Percentiles rank a stretch among this genome's conserved stretches.
These are phyloP conservation scores for Dothiorella sarmentorum DNA, from an alignment of 2,329 filamentous ascomycete genomes.

Conservation along the genomic window DNA sequence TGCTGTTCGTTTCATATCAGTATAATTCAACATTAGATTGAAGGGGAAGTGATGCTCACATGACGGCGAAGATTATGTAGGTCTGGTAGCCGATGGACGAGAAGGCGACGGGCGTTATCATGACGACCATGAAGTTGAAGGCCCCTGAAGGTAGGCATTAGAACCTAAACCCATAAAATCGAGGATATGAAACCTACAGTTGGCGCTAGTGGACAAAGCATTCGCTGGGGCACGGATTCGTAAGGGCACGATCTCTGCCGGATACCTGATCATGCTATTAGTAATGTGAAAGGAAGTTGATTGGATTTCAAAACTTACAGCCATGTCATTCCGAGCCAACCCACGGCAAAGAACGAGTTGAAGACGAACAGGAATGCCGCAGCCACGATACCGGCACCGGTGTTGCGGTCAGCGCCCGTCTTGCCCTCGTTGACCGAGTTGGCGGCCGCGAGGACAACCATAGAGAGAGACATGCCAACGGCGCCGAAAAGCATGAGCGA, in stretches of 20 bases:
- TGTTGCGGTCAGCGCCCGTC: constrained; percentile 6
- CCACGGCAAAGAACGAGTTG: constrained; percentile 87
- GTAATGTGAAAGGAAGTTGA: constrained; percentile 16
- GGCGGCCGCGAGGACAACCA: constrained; percentile 34
- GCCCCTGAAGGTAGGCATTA: too few species aligned
- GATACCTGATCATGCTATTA: constrained; percentile 28
- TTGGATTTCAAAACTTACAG: background rate
- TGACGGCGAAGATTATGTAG: constrained; percentile 56
- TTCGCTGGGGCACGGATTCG: constrained; percentile 86
- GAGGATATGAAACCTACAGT: constrained; percentile 65
- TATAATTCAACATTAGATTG: too few species aligned
- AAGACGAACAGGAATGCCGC: constrained; percentile 89
- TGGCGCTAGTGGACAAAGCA: constrained; percentile 80
- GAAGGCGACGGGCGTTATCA: constrained; percentile 62
- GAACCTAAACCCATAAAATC: constrained; percentile 24
- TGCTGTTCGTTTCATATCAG: too few species aligned
- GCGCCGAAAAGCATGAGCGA: constrained; percentile 39
- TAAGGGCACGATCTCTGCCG: constrained; percentile 82
- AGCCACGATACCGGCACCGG: constrained; percentile 23
- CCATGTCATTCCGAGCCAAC: constrained; percentile 72
- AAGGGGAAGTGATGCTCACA: too few species aligned
- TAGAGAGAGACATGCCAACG: constrained; percentile 33
- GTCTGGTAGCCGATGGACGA: constrained; percentile 53
- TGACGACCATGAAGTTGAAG: constrained; percentile 60
- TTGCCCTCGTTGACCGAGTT: constrained; percentile 27